Percentiles rank a stretch among this genome's conserved stretches.
Conservation (phyloP, 1,284 basidiomycete genomes). For the Cryptococcus amylolentus region DNA sequence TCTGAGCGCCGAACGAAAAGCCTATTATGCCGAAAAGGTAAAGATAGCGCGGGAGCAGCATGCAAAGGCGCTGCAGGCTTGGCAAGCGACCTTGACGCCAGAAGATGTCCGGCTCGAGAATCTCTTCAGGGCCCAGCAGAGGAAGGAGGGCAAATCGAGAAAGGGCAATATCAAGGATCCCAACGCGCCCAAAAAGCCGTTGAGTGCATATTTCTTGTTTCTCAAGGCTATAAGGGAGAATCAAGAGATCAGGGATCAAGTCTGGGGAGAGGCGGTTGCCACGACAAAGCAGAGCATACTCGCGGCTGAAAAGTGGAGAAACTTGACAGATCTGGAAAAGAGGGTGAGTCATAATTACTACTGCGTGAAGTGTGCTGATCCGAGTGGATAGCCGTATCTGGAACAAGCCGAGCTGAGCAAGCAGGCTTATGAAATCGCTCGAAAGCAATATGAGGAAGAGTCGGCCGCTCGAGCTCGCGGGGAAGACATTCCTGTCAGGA, state of each 20-base stretch:
- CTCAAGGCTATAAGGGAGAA: constrained; percentile 76
- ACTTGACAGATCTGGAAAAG: constrained; percentile 84
- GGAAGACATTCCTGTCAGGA: constrained; percentile 28
- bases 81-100: constrained; percentile 85
- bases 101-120: constrained; percentile 95
- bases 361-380: neutral
- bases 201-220: constrained; percentile 94
- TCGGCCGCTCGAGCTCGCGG: constrained; percentile 34
- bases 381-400: constrained; percentile 67
- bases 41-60: constrained; percentile 74
- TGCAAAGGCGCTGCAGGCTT: constrained; percentile 75
- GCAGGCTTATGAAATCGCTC: constrained; percentile 72
- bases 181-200: constrained; percentile 92
- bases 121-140: constrained; percentile 80
- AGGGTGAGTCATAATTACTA: constrained; percentile 55
- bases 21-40: constrained; percentile 77
- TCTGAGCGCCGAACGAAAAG: constrained; percentile 74
- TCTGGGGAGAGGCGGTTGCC: constrained; percentile 90
- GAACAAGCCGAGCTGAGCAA: constrained; percentile 88
- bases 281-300: constrained; percentile 92
- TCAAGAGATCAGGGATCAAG: constrained; percentile 64
- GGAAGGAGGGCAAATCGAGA: constrained; percentile 87
- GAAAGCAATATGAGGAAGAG: constrained; percentile 35
- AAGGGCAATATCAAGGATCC: constrained; percentile 96
- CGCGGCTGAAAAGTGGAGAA: constrained; percentile 87